These are phyloP conservation scores for Xerocomellus dryophilus DNA, from an alignment of 768 basidiomycete genomes.

Conservation along the genomic window DNA sequence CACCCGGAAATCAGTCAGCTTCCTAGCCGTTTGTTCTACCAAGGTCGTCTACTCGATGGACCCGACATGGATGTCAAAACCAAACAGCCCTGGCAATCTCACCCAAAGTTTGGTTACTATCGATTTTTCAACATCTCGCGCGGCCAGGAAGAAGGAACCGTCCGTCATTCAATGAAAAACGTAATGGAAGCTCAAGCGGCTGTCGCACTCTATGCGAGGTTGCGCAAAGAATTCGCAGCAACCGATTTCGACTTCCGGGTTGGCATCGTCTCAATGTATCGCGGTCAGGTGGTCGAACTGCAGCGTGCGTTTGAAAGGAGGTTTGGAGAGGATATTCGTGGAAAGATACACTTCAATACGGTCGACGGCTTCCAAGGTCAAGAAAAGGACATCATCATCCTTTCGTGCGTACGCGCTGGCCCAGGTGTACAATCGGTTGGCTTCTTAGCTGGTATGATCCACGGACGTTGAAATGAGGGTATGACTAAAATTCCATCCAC, in stretches of 20 bases:
- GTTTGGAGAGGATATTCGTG: conserved; percentile 69
- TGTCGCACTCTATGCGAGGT: conserved; percentile 68
- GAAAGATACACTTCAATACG: conserved; percentile 88
- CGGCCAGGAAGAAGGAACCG: conserved; percentile 56
- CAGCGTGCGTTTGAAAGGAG: conserved; percentile 61
- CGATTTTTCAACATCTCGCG: conserved; percentile 79
- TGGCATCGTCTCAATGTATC: conserved; percentile 91
- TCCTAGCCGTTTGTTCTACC: conserved; percentile 87
- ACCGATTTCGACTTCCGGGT: conserved; percentile 54
- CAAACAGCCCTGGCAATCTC: conserved; percentile 77
- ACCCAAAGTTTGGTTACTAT: conserved; percentile 78
- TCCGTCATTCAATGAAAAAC: conserved; percentile 75
- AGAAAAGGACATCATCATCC: conserved; percentile 96
- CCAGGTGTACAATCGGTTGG: conserved; percentile 80
- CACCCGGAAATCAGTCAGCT: conserved; percentile 92
- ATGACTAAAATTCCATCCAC: not conserved
- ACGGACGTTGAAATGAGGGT: not conserved
- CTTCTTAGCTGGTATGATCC: conserved; percentile 70
- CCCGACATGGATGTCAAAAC: conserved; percentile 87
- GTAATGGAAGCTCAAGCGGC: conserved; percentile 69
- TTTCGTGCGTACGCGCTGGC: conserved; percentile 94
- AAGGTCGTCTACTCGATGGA: conserved; percentile 76
- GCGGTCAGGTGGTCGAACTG: conserved; percentile 80
- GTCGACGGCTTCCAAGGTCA: conserved; percentile 99
- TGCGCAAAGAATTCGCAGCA: conserved; percentile 61